Conservation (phyloP, 108 stramenopile species). For the Parietichytrium sp. region DNA sequence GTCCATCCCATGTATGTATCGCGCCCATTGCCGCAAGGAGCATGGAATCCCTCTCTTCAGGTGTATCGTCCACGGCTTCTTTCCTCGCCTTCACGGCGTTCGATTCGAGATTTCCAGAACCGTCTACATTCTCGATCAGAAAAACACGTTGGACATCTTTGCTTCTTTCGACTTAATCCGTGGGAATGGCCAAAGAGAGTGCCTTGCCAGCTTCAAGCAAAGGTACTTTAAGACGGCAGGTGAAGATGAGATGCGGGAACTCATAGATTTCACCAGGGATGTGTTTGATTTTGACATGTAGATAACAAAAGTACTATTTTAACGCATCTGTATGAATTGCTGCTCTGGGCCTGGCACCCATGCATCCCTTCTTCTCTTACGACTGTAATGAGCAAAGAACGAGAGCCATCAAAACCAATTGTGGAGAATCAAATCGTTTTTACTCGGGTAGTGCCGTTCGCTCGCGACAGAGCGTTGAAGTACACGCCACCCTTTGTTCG, state of each 20-base stretch:
- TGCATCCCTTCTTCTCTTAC: too few relatives aligned
- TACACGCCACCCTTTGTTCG: too few relatives aligned
- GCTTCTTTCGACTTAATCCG: conserved; percentile 15
- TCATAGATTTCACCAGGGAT: conserved; percentile 4
- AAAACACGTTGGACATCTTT: background rate
- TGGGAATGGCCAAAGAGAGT: background rate
- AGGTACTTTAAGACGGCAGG: background rate
- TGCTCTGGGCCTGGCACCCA: too few relatives aligned
- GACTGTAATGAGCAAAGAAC: too few relatives aligned
- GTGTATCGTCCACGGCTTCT: conserved; percentile 17
- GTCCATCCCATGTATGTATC: background rate
- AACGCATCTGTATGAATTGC: too few relatives aligned
- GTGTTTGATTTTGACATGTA: too few relatives aligned
- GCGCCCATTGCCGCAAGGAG: background rate
- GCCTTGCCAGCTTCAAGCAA: background rate
- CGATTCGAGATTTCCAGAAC: conserved; percentile 26
- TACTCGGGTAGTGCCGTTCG: too few relatives aligned
- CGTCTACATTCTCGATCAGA: background rate
- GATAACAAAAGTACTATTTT: too few relatives aligned
- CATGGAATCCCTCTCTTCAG: conserved; percentile 7
- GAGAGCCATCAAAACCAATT: too few relatives aligned
- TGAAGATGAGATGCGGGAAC: background rate
- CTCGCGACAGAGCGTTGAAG: too few relatives aligned
- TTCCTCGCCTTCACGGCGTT: conserved; percentile 15
- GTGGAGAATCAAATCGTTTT: too few relatives aligned